Percentiles rank a stretch among this genome's conserved stretches.
Evolutionary conservation across 805 yeast genomes (phyloP).

Genomic region (Tetrapisispora fleetii): DNA sequence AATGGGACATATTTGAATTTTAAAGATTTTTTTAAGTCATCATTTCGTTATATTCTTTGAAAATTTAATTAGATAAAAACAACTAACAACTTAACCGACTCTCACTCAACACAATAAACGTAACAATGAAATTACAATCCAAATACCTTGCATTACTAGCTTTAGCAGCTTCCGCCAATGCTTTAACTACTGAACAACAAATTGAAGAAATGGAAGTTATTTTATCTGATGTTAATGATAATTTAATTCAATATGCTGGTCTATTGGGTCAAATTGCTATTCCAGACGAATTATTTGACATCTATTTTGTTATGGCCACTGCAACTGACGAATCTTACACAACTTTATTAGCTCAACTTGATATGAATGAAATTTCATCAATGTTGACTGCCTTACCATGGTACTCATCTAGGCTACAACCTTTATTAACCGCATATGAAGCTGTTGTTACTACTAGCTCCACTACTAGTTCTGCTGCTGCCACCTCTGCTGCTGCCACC

Average conservation of each 20-base stretch:
- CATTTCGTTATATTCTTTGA: too few species aligned
- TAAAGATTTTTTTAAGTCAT: too few species aligned
- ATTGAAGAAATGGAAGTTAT: constrained; percentile 15
- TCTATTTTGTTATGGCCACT: constrained; percentile 7
- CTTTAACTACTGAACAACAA: constrained; percentile 12
- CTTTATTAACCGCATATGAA: constrained; percentile 6
- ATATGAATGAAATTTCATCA: constrained; percentile 18
- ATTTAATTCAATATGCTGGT: constrained; percentile 12
- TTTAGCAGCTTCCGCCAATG: constrained; percentile 14
- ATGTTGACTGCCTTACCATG: constrained; percentile 30
- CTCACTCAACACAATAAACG: background rate
- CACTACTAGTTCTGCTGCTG: constrained; percentile 5
- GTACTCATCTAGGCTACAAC: constrained; percentile 26
- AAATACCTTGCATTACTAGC: constrained; percentile 12
- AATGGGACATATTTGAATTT: too few species aligned
- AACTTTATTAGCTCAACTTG: constrained; percentile 18
- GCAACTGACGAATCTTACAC: constrained; percentile 26
- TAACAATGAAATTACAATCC: constrained; percentile 1
- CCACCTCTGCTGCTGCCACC: constrained; percentile 1
- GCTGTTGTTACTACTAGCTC: constrained; percentile 1
- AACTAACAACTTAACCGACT: background rate
- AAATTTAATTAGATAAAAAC: background rate
- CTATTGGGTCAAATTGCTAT: constrained; percentile 9
- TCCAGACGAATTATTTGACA: constrained; percentile 17
- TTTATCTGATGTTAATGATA: constrained; percentile 13